Conservation (phyloP, 1,139 yeast species). For the Pneumocystis wakefieldiae region DNA sequence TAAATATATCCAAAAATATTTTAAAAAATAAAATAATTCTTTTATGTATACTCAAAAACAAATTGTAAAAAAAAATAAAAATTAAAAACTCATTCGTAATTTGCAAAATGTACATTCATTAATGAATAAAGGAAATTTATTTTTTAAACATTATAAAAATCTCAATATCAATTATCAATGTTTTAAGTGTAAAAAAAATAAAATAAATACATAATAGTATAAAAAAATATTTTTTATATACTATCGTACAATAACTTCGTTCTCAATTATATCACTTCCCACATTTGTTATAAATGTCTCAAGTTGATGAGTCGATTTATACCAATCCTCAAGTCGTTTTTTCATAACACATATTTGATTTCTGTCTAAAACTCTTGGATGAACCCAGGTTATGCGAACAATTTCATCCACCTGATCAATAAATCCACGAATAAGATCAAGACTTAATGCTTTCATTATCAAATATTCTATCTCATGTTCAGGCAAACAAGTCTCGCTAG, state of each 20-base stretch:
- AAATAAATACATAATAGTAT: neutral
- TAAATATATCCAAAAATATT: too few relatives aligned
- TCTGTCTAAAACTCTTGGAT: conserved; percentile 78
- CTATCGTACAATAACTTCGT: conserved; percentile 11
- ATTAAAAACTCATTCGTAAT: too few relatives aligned
- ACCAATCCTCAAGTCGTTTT: conserved; percentile 64
- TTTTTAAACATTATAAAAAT: neutral
- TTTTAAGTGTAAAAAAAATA: neutral
- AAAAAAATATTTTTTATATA: neutral
- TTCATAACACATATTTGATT: conserved; percentile 68
- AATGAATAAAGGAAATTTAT: too few relatives aligned
- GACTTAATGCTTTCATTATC: conserved; percentile 78
- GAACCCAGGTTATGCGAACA: conserved; percentile 82
- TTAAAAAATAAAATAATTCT: too few relatives aligned
- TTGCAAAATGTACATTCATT: too few relatives aligned
- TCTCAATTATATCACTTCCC: conserved; percentile 47
- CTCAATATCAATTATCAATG: neutral
- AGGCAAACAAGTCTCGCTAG: conserved; percentile 54
- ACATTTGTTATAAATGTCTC: conserved; percentile 42
- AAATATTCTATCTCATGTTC: conserved; percentile 72
- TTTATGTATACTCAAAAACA: too few relatives aligned
- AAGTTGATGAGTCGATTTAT: conserved; percentile 50
- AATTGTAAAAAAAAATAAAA: too few relatives aligned
- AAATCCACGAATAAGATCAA: conserved; percentile 67
- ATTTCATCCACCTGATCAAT: conserved; percentile 75